Conservation (phyloP, 345 rosid species). For the Euphorbia pulcherrima region DNA sequence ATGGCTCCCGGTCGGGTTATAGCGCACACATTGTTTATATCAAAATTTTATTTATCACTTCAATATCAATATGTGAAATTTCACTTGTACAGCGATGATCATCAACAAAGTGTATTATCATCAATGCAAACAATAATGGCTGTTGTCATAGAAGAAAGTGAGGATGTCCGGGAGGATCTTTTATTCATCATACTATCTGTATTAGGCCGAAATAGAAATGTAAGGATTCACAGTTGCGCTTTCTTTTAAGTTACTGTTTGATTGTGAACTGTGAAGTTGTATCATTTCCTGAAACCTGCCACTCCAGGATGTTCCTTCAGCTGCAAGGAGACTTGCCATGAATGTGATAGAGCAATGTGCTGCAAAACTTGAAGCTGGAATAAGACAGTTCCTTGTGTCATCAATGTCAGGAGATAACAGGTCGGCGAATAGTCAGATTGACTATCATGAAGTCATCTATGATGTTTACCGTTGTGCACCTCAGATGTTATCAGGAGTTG, state of each 20-base stretch:
- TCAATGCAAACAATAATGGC: conserved; percentile 91
- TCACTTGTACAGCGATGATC: conserved; percentile 75
- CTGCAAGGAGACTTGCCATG: conserved; percentile 88
- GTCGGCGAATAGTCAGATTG: conserved; percentile 50
- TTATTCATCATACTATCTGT: conserved; percentile 61
- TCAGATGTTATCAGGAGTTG: conserved; percentile 73
- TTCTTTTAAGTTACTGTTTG: not conserved
- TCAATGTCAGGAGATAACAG: conserved; percentile 78
- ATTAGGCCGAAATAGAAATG: conserved; percentile 70
- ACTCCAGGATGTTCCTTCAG: conserved; percentile 55
- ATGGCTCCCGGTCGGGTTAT: not conserved
- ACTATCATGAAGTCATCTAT: conserved; percentile 85
- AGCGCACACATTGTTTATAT: not conserved
- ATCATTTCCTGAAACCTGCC: conserved; percentile 28
- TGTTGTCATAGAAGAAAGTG: conserved; percentile 87
- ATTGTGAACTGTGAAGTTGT: conserved; percentile 18
- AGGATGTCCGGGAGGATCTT: conserved; percentile 79
- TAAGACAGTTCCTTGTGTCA: conserved; percentile 82
- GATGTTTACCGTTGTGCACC: conserved; percentile 82
- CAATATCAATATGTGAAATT: conserved; percentile 6
- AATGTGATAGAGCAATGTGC: conserved; percentile 80
- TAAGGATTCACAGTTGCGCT: conserved; percentile 27
- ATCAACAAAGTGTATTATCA: conserved; percentile 72
- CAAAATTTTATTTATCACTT: not conserved
- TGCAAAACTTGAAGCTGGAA: conserved; percentile 77